Base-by-base conservation (phyloP, 257 asterid species). In the Nemophila menziesii region DNA sequence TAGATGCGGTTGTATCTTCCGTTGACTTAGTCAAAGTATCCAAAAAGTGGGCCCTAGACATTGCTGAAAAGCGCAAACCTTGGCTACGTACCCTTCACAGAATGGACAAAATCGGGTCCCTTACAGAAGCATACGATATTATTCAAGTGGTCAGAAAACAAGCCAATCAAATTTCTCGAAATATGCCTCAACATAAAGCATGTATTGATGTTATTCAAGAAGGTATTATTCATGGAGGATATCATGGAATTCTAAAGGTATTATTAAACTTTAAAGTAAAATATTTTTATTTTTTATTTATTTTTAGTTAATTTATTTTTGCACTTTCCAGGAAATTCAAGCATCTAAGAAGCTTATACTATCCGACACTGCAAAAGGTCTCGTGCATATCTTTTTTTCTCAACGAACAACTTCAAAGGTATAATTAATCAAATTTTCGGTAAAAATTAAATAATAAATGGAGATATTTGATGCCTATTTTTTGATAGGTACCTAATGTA, bases 151-250 rank as follows among this genome's bases (percentile, higher is more conserved):
- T 94, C 27, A 73, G 93, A 55, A 72, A 81, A 66, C 80, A 81
- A 57, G 86, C 72, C 52, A 85, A 70, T 49, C 81, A 60, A 51
- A 70, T 73, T 27, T 73, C 71, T 47, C 85, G 75, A 61, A 75
- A 82, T 56, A 58, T 77, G 86, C 93, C 94, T 63, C 96, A 85
- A 53, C 92, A 90, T 66, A 79, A 64, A 63, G 93, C 79, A 43
- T 90, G 99, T 70, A 87, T 90, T 54, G 92, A 81, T 64, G 87
- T 70, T 48, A 73, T 85, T 60, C 92, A 77, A 65, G 99, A 77
- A 59, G 99, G 99, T 59, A 61, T 90, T 51, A 52, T 79, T 67
- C 99, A 66, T 62, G 99, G 99, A 53, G 93, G 93, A 57, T 82
- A 81, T 64, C 75, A 68, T 61, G 96, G 96, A 52, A 61, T 85